Percentiles rank a stretch among this genome's conserved stretches.
phyloP scores from a whole-genome alignment of 1,139 yeast species.

The Geotrichum klebahnii region DNA sequence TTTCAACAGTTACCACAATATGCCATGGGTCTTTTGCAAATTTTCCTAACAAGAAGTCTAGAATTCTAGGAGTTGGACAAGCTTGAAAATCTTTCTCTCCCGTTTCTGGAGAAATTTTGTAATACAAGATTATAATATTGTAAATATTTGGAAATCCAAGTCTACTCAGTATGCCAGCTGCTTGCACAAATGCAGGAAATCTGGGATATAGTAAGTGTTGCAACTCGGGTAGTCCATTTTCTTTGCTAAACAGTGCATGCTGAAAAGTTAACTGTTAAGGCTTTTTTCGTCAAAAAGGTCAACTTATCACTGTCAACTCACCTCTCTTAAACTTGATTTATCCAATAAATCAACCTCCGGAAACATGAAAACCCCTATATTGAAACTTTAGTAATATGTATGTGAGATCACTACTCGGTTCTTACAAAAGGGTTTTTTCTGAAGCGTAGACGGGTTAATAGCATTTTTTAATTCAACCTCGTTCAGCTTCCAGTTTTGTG shows the following conservation, averaged over 20 bases:
- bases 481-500: slow-evolving; percentile 36
- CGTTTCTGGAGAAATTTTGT: slow-evolving; percentile 29
- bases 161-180: slow-evolving; percentile 31
- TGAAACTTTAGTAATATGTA: slow-evolving; percentile 8
- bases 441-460: slow-evolving; percentile 23
- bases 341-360: slow-evolving; percentile 38
- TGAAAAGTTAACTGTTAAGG: slow-evolving; percentile 19
- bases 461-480: slow-evolving; percentile 24
- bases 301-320: too few species aligned
- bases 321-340: slow-evolving; percentile 19
- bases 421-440: slow-evolving; percentile 23
- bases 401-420: background rate
- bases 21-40: slow-evolving; percentile 17
- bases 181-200: slow-evolving; percentile 36
- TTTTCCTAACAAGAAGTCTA: slow-evolving; percentile 50
- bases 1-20: slow-evolving; percentile 19
- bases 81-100: slow-evolving; percentile 14
- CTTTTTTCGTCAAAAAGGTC: too few species aligned
- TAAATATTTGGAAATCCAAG: slow-evolving; percentile 38
- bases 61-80: slow-evolving; percentile 46
- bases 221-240: slow-evolving; percentile 43
- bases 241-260: slow-evolving; percentile 31
- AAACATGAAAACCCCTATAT: slow-evolving; percentile 36
- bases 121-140: slow-evolving; percentile 53
- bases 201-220: slow-evolving; percentile 49